phyloP scores from a whole-genome alignment of 83 land plant genomes.

The Picea engelmannii region DNA sequence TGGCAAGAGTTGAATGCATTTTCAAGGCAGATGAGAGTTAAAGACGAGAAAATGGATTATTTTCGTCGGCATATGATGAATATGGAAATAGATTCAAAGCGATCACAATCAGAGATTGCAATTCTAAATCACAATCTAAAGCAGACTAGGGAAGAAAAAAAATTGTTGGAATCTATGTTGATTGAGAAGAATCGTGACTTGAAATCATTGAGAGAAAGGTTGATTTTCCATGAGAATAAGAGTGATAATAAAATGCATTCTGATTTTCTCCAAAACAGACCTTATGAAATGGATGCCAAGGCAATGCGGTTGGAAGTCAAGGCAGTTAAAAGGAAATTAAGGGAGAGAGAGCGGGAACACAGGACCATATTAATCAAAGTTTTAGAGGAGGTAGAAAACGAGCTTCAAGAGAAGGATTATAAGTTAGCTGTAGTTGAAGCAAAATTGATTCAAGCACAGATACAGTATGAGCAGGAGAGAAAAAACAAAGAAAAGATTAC shows the following conservation, averaged over 20 bases:
- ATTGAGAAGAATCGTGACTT: constrained; percentile 45
- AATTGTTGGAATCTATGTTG: constrained; percentile 41
- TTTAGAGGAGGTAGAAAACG: constrained; percentile 20
- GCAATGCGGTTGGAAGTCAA: constrained; percentile 41
- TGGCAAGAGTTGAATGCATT: constrained; percentile 71
- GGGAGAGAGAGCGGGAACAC: constrained; percentile 34
- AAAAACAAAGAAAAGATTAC: constrained; percentile 11
- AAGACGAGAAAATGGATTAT: constrained; percentile 73
- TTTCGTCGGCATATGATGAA: constrained; percentile 53
- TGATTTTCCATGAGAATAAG: constrained; percentile 19
- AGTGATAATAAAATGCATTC: background rate
- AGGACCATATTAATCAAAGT: constrained; percentile 11
- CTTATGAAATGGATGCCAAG: constrained; percentile 17
- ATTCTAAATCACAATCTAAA: constrained; percentile 43
- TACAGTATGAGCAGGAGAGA: constrained; percentile 30
- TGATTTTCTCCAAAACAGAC: background rate
- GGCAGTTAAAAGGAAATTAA: constrained; percentile 33
- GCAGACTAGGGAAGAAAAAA: constrained; percentile 49
- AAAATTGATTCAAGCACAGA: constrained; percentile 32
- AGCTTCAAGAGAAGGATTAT: constrained; percentile 31
- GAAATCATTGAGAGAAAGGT: constrained; percentile 38
- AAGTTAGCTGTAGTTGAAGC: constrained; percentile 37
- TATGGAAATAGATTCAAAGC: constrained; percentile 62
- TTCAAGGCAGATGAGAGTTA: constrained; percentile 69
- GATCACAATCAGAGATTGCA: constrained; percentile 48